Base-by-base conservation (phyloP, 805 yeast genomes). In the Ogataea neopini region DNA sequence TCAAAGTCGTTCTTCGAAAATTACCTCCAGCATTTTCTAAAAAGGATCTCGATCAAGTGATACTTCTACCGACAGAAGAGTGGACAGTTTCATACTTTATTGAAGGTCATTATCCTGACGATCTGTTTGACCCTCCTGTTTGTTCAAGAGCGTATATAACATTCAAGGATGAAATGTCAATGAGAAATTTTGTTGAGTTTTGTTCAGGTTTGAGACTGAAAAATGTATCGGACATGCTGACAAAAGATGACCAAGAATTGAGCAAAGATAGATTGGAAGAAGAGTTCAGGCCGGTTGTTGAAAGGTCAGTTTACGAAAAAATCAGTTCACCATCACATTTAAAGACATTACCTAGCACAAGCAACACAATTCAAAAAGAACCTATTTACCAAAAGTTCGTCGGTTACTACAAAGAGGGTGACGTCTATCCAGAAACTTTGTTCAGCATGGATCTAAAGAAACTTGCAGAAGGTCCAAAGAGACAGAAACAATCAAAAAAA, bases 1-100 rank as follows among this genome's bases (percentile, higher is more conserved):
- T 48, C n/a, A 72, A 72, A 47, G 42, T 73, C 2, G 63, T 61
- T 0, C 60, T 77, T 1, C 65, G 81, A 44, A 58, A 71, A 8
- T 57, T 77, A n/a, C 81, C 81, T 2, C 78, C 81, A 3, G 54
- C 56, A 20, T 52, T 74, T 11, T 37, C 50, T 1, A 59, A 64
- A 15, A 57, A 53, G 1, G 62, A 58, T 7, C 72, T 75, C 36
- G 60, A 11, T 15, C 19, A 6, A n/a, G n/a, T n/a, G n/a, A n/a
- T n/a, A n/a, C n/a, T n/a, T n/a, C n/a, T n/a, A n/a, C n/a, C n/a
- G n/a, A n/a, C n/a, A n/a, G n/a, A n/a, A n/a, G n/a, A n/a, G n/a
- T n/a, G n/a, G n/a, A 47, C 6, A 42, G 40, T 59, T 1, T 52
- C 50, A 25, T 74, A 75, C 54, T 77, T 72, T 58, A 70, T 72